Evolutionary conservation across 495 filamentous ascomycete species (phyloP).

Genomic region (Patellaria atrata): DNA sequence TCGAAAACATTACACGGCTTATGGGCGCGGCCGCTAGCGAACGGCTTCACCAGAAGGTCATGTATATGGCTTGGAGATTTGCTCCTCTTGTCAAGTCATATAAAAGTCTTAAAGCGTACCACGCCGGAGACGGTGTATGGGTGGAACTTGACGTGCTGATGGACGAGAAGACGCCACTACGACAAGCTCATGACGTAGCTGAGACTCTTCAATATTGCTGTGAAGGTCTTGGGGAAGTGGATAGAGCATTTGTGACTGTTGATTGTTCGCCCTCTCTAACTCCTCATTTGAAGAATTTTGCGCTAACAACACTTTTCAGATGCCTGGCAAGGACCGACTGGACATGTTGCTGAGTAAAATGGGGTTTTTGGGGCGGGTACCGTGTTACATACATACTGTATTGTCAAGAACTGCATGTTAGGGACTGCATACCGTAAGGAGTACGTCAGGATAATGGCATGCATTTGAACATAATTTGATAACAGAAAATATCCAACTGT

Average conservation of each 20-base stretch:
- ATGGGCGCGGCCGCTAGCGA: conserved; percentile 28
- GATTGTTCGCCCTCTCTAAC: conserved; percentile 25
- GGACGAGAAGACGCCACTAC: conserved; percentile 28
- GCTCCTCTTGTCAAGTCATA: conserved; percentile 31
- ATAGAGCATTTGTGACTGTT: conserved; percentile 35
- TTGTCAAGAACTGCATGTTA: no score
- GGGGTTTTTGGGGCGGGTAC: no score
- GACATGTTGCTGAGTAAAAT: conserved; percentile 15
- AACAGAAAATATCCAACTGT: no score
- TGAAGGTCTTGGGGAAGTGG: conserved; percentile 32
- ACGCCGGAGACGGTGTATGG: conserved; percentile 36
- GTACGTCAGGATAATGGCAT: no score
- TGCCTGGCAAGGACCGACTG: conserved; percentile 14
- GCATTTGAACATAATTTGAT: no score
- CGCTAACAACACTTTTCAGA: conserved; percentile 6
- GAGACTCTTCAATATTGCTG: conserved; percentile 38
- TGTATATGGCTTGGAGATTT: conserved; percentile 33
- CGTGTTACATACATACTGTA: no score
- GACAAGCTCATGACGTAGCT: conserved; percentile 32
- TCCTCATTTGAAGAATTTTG: neutral
- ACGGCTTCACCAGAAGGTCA: conserved; percentile 28
- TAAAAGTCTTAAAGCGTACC: conserved; percentile 34
- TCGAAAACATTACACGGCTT: conserved; percentile 33
- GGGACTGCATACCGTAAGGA: no score
- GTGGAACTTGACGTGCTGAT: conserved; percentile 35